These are phyloP conservation scores for Erysiphe pulchra DNA, from an alignment of 2,329 filamentous ascomycete genomes.

Conservation along the genomic window DNA sequence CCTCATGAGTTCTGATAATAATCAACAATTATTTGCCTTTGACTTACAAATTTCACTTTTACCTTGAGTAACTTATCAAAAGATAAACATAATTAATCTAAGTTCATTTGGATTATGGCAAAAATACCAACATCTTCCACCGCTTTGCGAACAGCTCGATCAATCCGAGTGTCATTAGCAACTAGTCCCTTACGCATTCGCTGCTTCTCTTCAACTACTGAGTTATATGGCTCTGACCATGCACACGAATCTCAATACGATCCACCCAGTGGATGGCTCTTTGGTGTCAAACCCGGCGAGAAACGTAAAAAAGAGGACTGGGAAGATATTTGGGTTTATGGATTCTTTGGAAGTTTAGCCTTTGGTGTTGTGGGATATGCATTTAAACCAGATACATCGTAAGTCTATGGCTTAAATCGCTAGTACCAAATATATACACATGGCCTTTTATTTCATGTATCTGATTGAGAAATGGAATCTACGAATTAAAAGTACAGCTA, in stretches of 20 bases:
- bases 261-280: conserved; percentile 75
- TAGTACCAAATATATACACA: background rate
- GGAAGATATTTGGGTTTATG: conserved; percentile 69
- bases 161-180: background rate
- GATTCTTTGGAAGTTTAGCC: conserved; percentile 54
- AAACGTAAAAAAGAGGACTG: conserved; percentile 91
- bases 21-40: too few species aligned
- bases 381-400: conserved; percentile 98
- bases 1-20: too few species aligned
- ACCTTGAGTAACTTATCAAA: too few species aligned
- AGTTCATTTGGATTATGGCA: background rate
- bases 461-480: too few species aligned
- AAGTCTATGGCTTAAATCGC: conserved; percentile 20
- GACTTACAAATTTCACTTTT: too few species aligned
- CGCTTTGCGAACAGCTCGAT: background rate
- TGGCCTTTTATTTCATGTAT: too few species aligned
- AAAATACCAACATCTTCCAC: background rate
- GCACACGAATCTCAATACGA: conserved; percentile 40
- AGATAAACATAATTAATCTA: too few species aligned
- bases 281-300: conserved; percentile 80
- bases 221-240: conserved; percentile 1
- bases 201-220: background rate
- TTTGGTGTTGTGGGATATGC: conserved; percentile 60
- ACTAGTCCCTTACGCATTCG: background rate
- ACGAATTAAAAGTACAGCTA: too few species aligned